Base-by-base conservation (phyloP, 2,329 filamentous ascomycete genomes). In the Colletotrichum musicola region DNA sequence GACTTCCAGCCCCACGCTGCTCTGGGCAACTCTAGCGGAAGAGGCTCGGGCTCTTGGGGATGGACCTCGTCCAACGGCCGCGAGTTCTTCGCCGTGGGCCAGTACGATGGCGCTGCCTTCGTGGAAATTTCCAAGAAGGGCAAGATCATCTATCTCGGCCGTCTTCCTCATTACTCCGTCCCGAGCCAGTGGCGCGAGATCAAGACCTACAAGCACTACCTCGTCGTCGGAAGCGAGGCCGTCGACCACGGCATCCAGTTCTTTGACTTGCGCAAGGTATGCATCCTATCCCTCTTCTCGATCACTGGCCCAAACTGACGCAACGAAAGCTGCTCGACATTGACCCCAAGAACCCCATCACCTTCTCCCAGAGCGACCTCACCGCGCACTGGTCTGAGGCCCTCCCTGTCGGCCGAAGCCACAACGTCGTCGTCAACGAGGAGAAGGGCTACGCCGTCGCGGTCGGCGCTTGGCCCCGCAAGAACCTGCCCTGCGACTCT, bases 191-290 rank as follows among this genome's bases (percentile, higher is more conserved):
- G 79, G 79, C 74, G 79, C 12, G 79, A 81, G 71, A 78, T 81
- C 68, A 74, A 75, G n/a, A 75, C 77, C 1, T 79, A 75, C 69
- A 75, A 73, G 64, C 71, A 75, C 70, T 73, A 75, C 27, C 62
- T 72, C 35, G 71, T 79, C 20, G 76, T 79, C n/a, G 77, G 78
- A 27, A 77, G 74, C 61, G 78, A 79, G 71, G 83, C 84, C 1
- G 71, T 73, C n/a, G 74, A 77, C 49, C 87, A 89, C 72, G 84
- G 85, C 20, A 82, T 89, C 38, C 87, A 89, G 74, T 84, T 89
- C 73, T 89, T 89, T 70, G 87, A 89, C 73, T 81, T 88, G 82
- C 84, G 79, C 72, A 88, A 84, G 60, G 66, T 69, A 42, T 16
- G 3, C 2, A 35, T 3, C 7, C 13, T 0, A 0, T 44, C 25